Evolutionary conservation across 176 grass and related monocot genomes (phyloP).

Genomic region (Oryza glaberrima): DNA sequence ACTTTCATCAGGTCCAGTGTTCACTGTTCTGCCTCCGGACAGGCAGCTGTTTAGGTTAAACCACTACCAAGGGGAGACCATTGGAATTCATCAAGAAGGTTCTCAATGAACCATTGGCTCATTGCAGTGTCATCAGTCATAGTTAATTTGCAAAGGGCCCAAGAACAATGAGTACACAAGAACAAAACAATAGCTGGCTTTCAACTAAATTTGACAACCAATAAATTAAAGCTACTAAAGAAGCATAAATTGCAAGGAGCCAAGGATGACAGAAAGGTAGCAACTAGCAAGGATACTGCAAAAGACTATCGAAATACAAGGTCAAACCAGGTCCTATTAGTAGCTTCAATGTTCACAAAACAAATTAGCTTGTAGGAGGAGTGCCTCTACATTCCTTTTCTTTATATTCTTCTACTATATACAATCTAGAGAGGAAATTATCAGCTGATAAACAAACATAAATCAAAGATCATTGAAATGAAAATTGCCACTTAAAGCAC

Average conservation of each 20-base stretch:
- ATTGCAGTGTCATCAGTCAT: background rate
- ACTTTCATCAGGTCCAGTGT: background rate
- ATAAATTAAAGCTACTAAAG: constrained; percentile 16
- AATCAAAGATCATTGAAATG: constrained; percentile 18
- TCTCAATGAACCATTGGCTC: background rate
- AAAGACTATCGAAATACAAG: background rate
- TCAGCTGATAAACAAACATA: background rate
- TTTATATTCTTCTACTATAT: background rate
- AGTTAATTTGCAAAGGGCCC: background rate
- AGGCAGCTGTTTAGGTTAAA: background rate
- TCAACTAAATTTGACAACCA: background rate
- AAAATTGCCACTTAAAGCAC: background rate
- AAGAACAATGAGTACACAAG: constrained; percentile 10
- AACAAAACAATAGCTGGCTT: background rate
- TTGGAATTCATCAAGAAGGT: background rate
- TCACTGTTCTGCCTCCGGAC: background rate
- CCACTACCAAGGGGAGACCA: background rate
- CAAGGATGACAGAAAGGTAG: background rate
- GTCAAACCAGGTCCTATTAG: background rate
- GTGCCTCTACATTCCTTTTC: background rate
- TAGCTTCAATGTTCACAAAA: constrained; percentile 14
- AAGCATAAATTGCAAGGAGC: constrained; percentile 17
- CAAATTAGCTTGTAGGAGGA: background rate
- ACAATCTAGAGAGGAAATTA: background rate
- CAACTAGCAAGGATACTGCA: constrained; percentile 5